phyloP scores from a whole-genome alignment of 805 yeast genomes.

The Saccharomycopsis malanga region DNA sequence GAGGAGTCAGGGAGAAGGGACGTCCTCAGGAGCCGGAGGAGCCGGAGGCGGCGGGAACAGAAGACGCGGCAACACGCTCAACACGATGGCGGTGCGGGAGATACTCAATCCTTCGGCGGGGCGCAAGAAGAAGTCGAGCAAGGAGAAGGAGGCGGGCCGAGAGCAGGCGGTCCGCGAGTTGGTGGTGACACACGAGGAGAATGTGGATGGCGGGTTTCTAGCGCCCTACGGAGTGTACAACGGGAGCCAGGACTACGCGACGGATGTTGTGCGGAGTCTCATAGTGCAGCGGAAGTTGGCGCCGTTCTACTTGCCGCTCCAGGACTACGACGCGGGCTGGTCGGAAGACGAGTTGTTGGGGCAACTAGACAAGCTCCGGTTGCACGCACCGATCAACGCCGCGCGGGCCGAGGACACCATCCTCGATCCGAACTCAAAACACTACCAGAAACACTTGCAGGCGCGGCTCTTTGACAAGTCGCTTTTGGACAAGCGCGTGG shows the following conservation, averaged over 20 bases:
- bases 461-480: conserved; percentile 34
- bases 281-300: conserved; percentile 69
- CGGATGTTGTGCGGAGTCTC: conserved; percentile 61
- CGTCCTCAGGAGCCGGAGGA: not conserved
- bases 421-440: conserved; percentile 20
- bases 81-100: conserved; percentile 24
- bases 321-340: conserved; percentile 72
- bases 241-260: conserved; percentile 66
- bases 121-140: conserved; percentile 35
- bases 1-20: conserved; percentile 10
- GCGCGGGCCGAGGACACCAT: conserved; percentile 27
- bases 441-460: conserved; percentile 35
- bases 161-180: conserved; percentile 51
- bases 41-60: too few species aligned
- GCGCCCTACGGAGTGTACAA: conserved; percentile 88
- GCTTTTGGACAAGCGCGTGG: conserved; percentile 34
- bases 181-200: conserved; percentile 55
- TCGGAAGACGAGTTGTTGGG: conserved; percentile 57
- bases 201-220: conserved; percentile 88
- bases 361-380: conserved; percentile 40
- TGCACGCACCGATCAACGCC: conserved; percentile 47
- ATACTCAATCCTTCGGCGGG: conserved; percentile 24
- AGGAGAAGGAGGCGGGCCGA: conserved; percentile 46
- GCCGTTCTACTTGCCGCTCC: conserved; percentile 86
- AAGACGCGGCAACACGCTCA: conserved; percentile 23